Conservation (phyloP, 192 early-diverging fungal genomes). For the Coemansia sp. region DNA sequence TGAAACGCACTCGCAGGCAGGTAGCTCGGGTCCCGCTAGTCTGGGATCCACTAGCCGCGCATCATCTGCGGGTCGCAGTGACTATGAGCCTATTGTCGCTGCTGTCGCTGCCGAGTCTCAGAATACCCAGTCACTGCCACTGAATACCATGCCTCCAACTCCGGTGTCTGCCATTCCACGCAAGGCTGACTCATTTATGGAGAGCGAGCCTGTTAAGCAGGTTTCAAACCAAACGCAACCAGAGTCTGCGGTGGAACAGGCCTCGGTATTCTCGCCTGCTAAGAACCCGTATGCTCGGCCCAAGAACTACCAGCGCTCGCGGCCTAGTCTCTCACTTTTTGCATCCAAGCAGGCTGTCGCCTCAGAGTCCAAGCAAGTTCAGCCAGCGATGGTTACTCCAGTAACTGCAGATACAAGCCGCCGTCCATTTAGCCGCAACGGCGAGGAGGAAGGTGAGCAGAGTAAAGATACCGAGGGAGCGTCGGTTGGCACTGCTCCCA, state of each 20-base stretch:
- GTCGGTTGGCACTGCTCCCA: neutral
- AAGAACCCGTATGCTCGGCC: constrained; percentile 12
- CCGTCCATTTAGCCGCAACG: constrained; percentile 12
- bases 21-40: neutral
- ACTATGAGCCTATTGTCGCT: constrained; percentile 5
- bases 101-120: neutral
- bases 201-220: neutral
- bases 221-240: neutral
- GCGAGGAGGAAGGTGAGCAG: neutral
- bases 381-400: neutral
- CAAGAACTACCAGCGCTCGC: constrained; percentile 9
- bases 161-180: neutral
- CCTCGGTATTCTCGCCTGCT: neutral
- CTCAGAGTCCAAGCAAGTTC: neutral
- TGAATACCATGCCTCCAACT: neutral
- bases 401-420: neutral
- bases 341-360: neutral
- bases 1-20: neutral
- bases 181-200: neutral
- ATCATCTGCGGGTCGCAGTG: neutral
- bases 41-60: neutral
- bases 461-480: neutral
- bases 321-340: neutral
- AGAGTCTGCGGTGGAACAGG: neutral
- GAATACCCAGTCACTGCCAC: neutral